Evolutionary conservation across 2,329 filamentous ascomycete species (phyloP).

Genomic region (Aspergillus sp.): DNA sequence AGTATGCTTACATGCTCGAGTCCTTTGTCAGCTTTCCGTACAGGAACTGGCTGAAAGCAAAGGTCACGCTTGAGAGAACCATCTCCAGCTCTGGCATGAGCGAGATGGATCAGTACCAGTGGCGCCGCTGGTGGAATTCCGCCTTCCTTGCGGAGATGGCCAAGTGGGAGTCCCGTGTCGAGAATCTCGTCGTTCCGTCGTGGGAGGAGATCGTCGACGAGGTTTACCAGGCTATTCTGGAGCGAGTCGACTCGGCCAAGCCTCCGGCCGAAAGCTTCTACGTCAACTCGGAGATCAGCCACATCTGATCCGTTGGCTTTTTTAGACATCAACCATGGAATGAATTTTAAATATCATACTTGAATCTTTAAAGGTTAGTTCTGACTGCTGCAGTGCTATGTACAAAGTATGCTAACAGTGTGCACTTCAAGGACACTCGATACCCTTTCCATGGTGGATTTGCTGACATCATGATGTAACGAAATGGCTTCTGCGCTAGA

Average conservation of each 20-base stretch:
- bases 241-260: constrained; percentile 21
- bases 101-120: constrained; percentile 11
- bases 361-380: too few relatives aligned
- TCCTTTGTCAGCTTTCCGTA: constrained; percentile 9
- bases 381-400: too few relatives aligned
- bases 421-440: too few relatives aligned
- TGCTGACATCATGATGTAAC: too few relatives aligned
- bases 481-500: too few relatives aligned
- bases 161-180: constrained; percentile 20
- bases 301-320: not conserved
- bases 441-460: too few relatives aligned
- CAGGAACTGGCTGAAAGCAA: constrained; percentile 10
- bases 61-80: constrained; percentile 6
- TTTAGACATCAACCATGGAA: not conserved
- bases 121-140: constrained; percentile 19
- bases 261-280: constrained; percentile 7
- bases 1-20: constrained; percentile 4
- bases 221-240: constrained; percentile 16
- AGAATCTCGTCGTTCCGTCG: constrained; percentile 16
- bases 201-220: constrained; percentile 23
- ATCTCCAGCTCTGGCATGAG: constrained; percentile 7
- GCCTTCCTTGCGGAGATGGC: constrained; percentile 19
- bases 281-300: not conserved
- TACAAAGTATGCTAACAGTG: too few relatives aligned
- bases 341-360: too few relatives aligned